A percentile compares a stretch with the other conserved stretches of the same genome.
phyloP scores from a whole-genome alignment of 2,329 filamentous ascomycete genomes.

The Calonectria fujianensis region DNA sequence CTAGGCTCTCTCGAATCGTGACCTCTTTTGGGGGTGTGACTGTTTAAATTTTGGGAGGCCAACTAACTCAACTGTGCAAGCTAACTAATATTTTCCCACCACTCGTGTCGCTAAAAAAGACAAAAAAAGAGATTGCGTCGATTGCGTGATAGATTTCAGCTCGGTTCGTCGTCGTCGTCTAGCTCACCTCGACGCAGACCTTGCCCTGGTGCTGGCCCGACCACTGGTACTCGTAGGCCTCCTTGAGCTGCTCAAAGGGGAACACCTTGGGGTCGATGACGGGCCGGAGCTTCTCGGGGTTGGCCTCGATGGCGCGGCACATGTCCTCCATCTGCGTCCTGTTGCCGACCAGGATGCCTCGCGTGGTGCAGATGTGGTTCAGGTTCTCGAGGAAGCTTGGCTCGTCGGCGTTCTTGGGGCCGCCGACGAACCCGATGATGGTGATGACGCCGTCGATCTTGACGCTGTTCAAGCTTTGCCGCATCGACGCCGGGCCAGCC shows the following conservation, averaged over 20 bases:
- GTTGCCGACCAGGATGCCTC: constrained; percentile 69
- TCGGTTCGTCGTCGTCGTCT: neutral
- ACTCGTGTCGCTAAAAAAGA: constrained; percentile 5
- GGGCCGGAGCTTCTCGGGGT: constrained; percentile 65
- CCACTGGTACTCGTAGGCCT: constrained; percentile 66
- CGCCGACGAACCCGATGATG: constrained; percentile 63
- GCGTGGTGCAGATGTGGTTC: constrained; percentile 61
- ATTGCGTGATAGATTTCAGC: constrained; percentile 21
- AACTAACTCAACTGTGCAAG: neutral
- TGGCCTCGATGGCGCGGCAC: constrained; percentile 68
- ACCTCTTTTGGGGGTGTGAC: neutral
- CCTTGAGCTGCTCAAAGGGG: constrained; percentile 65
- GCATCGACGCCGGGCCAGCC: constrained; percentile 65
- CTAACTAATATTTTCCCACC: constrained; percentile 8
- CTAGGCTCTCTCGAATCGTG: neutral
- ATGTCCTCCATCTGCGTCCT: constrained; percentile 71
- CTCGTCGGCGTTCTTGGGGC: constrained; percentile 50
- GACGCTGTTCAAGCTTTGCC: constrained; percentile 67
- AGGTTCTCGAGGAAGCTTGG: constrained; percentile 61
- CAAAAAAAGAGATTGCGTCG: constrained; percentile 1
- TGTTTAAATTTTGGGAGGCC: constrained; percentile 9
- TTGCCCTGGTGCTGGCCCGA: constrained; percentile 64
- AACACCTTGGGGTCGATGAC: constrained; percentile 69
- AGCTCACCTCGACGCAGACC: constrained; percentile 59
- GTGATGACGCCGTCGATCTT: constrained; percentile 67